A percentile compares a stretch with the other conserved stretches of the same genome.
phyloP scores from a whole-genome alignment of 1,284 basidiomycete species.

The Rhizoctonia solani region DNA sequence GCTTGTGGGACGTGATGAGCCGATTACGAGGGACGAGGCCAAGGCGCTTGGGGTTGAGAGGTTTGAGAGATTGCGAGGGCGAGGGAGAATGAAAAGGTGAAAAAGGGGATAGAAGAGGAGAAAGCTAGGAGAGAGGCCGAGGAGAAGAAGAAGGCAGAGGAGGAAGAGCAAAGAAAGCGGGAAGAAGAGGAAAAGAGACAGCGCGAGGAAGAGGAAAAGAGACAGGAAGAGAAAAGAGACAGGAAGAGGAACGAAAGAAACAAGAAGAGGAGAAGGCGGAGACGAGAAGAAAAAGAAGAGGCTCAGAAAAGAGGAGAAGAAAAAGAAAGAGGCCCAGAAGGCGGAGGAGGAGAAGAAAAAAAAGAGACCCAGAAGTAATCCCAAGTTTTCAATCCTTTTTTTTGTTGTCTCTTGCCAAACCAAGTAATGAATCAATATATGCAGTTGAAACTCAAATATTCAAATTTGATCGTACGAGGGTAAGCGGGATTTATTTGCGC shows the following conservation, averaged over 20 bases:
- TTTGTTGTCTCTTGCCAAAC: too few species aligned
- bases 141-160: background rate
- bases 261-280: background rate
- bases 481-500: too few species aligned
- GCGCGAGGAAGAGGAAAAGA: background rate
- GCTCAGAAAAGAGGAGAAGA: background rate
- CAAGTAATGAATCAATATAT: background rate
- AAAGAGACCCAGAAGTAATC: background rate
- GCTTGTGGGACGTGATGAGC: background rate
- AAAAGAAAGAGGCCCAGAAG: background rate
- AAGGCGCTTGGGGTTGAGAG: background rate
- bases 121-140: background rate
- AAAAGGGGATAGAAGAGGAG: background rate
- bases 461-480: too few species aligned
- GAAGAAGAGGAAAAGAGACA: background rate
- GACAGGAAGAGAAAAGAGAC: background rate
- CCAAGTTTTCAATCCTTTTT: too few species aligned
- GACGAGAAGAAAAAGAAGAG: background rate
- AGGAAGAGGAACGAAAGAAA: background rate
- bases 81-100: background rate
- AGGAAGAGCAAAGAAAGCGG: background rate
- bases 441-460: background rate
- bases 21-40: slow-evolving; percentile 16
- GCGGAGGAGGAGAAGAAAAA: background rate
- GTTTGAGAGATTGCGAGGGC: background rate